Base-by-base conservation (phyloP, 2,329 filamentous ascomycete genomes). In the Hypoxylon sp. region DNA sequence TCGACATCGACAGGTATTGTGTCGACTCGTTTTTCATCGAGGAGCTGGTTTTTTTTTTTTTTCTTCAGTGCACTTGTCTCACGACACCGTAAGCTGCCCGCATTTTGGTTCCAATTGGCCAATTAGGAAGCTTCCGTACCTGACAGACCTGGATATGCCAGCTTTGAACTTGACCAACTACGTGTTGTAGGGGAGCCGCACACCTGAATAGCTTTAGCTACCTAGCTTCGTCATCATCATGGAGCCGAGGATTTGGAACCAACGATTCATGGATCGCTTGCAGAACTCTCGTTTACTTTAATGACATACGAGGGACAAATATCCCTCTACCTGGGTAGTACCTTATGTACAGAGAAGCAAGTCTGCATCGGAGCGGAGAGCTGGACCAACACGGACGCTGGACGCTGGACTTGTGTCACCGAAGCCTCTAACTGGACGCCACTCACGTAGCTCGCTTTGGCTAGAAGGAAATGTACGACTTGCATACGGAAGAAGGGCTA, bases 121-220 rank as follows among this genome's bases (percentile, higher is more conserved):
- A 61, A 61, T 61, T 49, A 13, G 46, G n/a, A 32, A 47, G 56
- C 47, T 53, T 30, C 6, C 26, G 24, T 49, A 34, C 26, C 22
- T 49, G 24, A 26, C 24, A 26, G 7, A 7, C 24, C 7, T 52
- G 43, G 51, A 41, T 59, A 53, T 56, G 56, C 7, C 30, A 53
- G 52, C 56, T n/a, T n/a, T n/a, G n/a, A n/a, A n/a, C n/a, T 57
- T 56, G 56, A 22, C 28, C 28, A 46, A 49, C 47, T 50, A 54
- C 20, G 24, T 19, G n/a, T 17, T 32, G 20, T 60, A 22, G 11
- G 13, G 49, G 53, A 64, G 62, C 61, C 56, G 59, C 61, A 59
- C 43, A 47, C 44, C 32, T 20, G 13, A 10, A 22, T 50, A 24
- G 41, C 15, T 47, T n/a, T 13, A 8, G 15, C 44, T n/a, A n/a